These are phyloP conservation scores for Pythium aquatile DNA, from an alignment of 352 stramenopile species.

Conservation along the genomic window DNA sequence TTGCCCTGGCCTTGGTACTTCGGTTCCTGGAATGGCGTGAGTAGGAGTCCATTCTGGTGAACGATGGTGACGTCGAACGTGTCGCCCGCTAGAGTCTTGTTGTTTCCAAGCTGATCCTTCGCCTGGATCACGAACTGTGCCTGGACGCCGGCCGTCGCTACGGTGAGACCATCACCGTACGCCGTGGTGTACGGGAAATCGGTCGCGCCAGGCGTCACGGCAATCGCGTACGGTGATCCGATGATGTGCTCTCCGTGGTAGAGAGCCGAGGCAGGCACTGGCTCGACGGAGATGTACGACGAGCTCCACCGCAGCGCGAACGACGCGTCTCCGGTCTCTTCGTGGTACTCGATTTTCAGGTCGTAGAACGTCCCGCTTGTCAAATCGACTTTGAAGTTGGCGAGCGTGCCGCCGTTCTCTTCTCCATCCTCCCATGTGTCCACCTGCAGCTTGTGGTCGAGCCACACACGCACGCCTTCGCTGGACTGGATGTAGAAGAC, in stretches of 20 bases:
- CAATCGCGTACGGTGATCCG: slow-evolving; percentile 90
- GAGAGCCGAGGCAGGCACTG: slow-evolving; percentile 78
- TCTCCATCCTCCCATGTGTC: slow-evolving; percentile 87
- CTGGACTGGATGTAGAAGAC: slow-evolving; percentile 92
- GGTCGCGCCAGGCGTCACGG: slow-evolving; percentile 89
- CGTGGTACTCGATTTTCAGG: slow-evolving; percentile 94
- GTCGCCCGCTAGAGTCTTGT: slow-evolving; percentile 83
- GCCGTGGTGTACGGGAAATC: slow-evolving; percentile 96
- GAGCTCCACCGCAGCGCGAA: slow-evolving; percentile 92
- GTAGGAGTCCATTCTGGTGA: slow-evolving; percentile 33
- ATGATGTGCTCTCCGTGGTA: slow-evolving; percentile 92
- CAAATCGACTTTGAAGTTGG: slow-evolving; percentile 75
- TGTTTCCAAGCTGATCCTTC: slow-evolving; percentile 92
- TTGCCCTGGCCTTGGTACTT: slow-evolving; percentile 90
- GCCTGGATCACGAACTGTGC: slow-evolving; percentile 93
- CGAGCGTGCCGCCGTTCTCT: slow-evolving; percentile 38
- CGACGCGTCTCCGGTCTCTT: slow-evolving; percentile 88
- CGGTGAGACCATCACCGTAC: slow-evolving; percentile 71
- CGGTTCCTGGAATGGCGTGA: slow-evolving; percentile 67
- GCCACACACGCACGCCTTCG: slow-evolving; percentile 91
- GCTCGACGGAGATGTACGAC: slow-evolving; percentile 81
- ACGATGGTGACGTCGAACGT: slow-evolving; percentile 72
- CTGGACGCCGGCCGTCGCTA: slow-evolving; percentile 78
- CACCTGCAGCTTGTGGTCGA: slow-evolving; percentile 92
- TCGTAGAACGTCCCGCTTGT: slow-evolving; percentile 86